Percentiles rank a stretch among this genome's conserved stretches.
These are phyloP conservation scores for Moricandia moricandioides DNA, from an alignment of 345 rosid genomes.

Conservation along the genomic window DNA sequence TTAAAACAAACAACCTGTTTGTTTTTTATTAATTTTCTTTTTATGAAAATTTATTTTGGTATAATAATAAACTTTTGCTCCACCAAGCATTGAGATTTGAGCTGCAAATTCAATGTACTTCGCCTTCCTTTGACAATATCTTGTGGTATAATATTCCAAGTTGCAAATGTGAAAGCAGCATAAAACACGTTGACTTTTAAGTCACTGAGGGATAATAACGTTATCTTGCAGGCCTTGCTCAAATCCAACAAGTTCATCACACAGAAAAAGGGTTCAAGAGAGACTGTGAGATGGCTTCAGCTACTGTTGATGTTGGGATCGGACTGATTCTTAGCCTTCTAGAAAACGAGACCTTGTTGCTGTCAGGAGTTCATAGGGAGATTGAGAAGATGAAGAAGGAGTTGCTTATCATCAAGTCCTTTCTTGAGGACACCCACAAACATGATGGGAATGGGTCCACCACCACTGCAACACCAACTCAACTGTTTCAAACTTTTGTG, in stretches of 20 bases:
- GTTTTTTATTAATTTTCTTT: background rate
- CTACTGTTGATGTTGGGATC: conserved; percentile 25
- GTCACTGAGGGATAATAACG: background rate
- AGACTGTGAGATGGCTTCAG: conserved; percentile 26
- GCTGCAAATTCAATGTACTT: background rate
- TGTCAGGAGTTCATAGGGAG: conserved; percentile 28
- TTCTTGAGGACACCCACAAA: conserved; percentile 33
- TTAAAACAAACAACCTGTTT: background rate
- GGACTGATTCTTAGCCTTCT: conserved; percentile 28
- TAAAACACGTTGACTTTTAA: background rate
- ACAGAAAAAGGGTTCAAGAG: background rate
- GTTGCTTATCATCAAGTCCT: conserved; percentile 37
- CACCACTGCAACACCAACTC: background rate
- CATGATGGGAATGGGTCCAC: conserved; percentile 13
- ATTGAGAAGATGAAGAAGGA: conserved; percentile 38
- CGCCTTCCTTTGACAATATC: background rate
- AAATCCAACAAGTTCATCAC: background rate
- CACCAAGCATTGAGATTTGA: background rate
- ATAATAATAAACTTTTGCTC: background rate
- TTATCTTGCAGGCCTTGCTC: background rate
- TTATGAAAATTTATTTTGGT: conserved; percentile 8
- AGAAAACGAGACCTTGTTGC: conserved; percentile 36
- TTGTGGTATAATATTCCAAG: background rate
- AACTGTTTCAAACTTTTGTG: conserved; percentile 35
- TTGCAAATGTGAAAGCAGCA: conserved; percentile 12